Conservation (phyloP, 257 asterid genomes). For the Phtheirospermum japonicum region DNA sequence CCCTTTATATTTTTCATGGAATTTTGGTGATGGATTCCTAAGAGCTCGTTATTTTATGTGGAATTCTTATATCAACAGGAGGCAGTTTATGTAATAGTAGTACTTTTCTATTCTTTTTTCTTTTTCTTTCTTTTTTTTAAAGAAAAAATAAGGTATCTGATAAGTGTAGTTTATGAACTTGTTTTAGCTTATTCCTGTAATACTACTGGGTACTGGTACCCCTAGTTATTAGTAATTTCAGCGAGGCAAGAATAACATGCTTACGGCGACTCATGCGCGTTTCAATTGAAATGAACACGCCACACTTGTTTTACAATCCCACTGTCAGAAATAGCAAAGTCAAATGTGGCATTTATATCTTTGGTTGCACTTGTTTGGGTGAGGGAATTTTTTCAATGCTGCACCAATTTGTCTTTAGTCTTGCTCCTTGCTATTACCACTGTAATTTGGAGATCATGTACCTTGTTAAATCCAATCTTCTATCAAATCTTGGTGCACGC, state of each 20-base stretch:
- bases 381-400: background rate
- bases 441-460: background rate
- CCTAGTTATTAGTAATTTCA: constrained; percentile 15
- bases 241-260: constrained; percentile 17
- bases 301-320: too few species aligned
- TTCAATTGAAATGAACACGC: too few species aligned
- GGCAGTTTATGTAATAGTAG: constrained; percentile 8
- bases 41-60: background rate
- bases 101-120: background rate
- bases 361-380: background rate
- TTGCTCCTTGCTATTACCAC: constrained; percentile 3
- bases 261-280: constrained; percentile 3
- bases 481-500: background rate
- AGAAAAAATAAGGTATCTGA: background rate
- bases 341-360: too few species aligned
- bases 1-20: background rate
- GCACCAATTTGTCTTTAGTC: background rate
- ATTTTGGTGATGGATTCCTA: constrained; percentile 11
- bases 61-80: constrained; percentile 8
- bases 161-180: constrained; percentile 10
- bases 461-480: background rate
- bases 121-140: too few species aligned
- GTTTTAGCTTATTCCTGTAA: background rate
- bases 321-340: too few species aligned
- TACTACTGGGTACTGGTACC: constrained; percentile 11